Evolutionary conservation across 2,329 filamentous ascomycete species (phyloP).

Genomic region (Sordariomycetes sp.): DNA sequence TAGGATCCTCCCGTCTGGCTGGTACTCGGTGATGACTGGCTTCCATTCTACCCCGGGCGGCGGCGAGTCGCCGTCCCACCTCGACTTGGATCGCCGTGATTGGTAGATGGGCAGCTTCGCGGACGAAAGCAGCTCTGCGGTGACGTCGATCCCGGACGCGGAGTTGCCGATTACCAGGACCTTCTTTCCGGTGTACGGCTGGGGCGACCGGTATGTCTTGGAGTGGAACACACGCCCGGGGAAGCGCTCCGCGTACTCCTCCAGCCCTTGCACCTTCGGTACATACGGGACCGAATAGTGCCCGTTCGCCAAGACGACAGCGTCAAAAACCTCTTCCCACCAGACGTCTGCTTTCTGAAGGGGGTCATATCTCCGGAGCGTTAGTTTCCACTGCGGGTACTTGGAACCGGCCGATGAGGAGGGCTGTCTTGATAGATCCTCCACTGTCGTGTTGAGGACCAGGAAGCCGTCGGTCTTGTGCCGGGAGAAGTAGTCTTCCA

Average conservation of each 20-base stretch:
- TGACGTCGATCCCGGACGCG: conserved; percentile 29
- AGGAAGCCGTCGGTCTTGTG: conserved; percentile 35
- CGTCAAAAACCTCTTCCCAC: conserved; percentile 42
- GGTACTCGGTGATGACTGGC: conserved; percentile 34
- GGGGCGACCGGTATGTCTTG: conserved; percentile 30
- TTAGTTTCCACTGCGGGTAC: conserved; percentile 29
- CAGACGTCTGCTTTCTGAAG: conserved; percentile 33
- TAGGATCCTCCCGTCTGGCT: conserved; percentile 28
- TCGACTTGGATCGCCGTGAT: conserved; percentile 34
- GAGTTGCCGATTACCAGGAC: conserved; percentile 32
- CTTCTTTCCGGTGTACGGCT: conserved; percentile 19
- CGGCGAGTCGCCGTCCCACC: conserved; percentile 39
- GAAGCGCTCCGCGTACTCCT: conserved; percentile 23
- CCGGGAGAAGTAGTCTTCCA: conserved; percentile 42
- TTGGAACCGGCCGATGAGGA: background rate
- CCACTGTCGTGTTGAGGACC: conserved; percentile 38
- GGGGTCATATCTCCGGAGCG: conserved; percentile 32
- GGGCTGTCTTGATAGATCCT: conserved; percentile 29
- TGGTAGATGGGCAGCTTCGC: conserved; percentile 35
- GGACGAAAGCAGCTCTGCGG: conserved; percentile 21
- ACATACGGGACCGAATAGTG: conserved; percentile 35
- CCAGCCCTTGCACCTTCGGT: conserved; percentile 32
- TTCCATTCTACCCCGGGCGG: conserved; percentile 41
- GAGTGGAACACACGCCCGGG: conserved; percentile 31
- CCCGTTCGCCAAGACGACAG: conserved; percentile 29